Evolutionary conservation across 2,329 filamentous ascomycete species (phyloP).

Genomic region (Pezicula neosporulosa): DNA sequence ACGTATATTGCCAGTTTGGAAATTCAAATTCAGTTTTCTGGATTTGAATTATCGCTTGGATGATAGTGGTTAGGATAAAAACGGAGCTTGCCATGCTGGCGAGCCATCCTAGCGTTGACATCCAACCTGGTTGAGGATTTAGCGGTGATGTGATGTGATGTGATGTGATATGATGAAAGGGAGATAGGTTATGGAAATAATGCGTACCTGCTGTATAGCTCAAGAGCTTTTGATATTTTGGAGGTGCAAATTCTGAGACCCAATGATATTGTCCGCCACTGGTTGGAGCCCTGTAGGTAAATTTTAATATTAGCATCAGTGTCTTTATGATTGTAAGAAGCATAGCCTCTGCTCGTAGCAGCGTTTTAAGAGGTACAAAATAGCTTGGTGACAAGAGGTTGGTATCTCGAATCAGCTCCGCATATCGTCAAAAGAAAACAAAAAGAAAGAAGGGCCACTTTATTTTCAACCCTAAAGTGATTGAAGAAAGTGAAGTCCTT

Average conservation of each 20-base stretch:
- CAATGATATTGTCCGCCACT: slow-evolving; percentile 51
- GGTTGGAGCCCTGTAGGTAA: slow-evolving; percentile 13
- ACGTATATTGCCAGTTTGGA: slow-evolving; percentile 38
- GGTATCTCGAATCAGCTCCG: too few relatives aligned
- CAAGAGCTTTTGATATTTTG: slow-evolving; percentile 44
- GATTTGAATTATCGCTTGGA: slow-evolving; percentile 35
- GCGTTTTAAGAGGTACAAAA: too few relatives aligned
- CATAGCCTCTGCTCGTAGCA: too few relatives aligned
- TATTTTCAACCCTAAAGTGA: too few relatives aligned
- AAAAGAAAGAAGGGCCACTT: too few relatives aligned
- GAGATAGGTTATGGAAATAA: background rate
- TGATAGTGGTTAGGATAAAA: slow-evolving; percentile 40
- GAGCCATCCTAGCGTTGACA: slow-evolving; percentile 43
- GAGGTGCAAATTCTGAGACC: slow-evolving; percentile 51
- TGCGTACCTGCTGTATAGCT: slow-evolving; percentile 47
- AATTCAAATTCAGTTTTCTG: slow-evolving; percentile 32
- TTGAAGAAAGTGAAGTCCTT: too few relatives aligned
- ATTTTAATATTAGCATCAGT: background rate
- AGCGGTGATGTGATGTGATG: too few relatives aligned
- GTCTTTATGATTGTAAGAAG: too few relatives aligned
- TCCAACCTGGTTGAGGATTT: slow-evolving; percentile 34
- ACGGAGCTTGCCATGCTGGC: slow-evolving; percentile 35
- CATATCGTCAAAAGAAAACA: too few relatives aligned
- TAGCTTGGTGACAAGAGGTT: too few relatives aligned
- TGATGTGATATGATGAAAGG: too few relatives aligned